Evolutionary conservation across 768 basidiomycete species (phyloP).

Genomic region (Epithele typhae): DNA sequence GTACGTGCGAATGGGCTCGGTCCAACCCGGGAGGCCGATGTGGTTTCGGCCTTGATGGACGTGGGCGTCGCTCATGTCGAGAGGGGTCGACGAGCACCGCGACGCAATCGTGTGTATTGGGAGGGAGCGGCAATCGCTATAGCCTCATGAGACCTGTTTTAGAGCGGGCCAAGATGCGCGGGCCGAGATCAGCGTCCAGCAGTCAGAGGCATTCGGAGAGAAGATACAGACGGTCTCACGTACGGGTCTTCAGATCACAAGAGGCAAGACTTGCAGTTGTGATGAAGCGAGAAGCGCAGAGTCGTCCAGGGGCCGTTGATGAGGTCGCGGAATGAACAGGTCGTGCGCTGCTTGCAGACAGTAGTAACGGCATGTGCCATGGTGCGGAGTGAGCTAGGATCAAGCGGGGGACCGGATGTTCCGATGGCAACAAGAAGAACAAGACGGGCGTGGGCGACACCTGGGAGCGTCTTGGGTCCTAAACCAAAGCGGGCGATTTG

Average conservation of each 20-base stretch:
- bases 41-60: no score
- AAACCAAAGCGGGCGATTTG: slow-evolving; percentile 1
- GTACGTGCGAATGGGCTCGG: neutral
- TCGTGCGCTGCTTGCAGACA: neutral
- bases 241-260: slow-evolving; percentile 5
- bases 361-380: neutral
- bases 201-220: neutral
- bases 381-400: slow-evolving; percentile 9
- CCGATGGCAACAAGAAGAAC: neutral
- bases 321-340: no score
- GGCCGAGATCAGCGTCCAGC: neutral
- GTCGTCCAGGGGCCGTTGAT: no score
- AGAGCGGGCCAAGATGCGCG: no score
- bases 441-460: neutral
- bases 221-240: neutral
- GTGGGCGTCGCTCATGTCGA: no score
- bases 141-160: no score
- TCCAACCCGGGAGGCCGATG: no score
- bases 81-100: no score
- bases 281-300: neutral
- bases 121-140: no score
- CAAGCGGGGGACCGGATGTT: slow-evolving; percentile 1
- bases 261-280: neutral
- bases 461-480: slow-evolving; percentile 3
- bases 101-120: no score